Base-by-base conservation (phyloP, 192 early-diverging fungal species). In the Mortierella hygrophila region DNA sequence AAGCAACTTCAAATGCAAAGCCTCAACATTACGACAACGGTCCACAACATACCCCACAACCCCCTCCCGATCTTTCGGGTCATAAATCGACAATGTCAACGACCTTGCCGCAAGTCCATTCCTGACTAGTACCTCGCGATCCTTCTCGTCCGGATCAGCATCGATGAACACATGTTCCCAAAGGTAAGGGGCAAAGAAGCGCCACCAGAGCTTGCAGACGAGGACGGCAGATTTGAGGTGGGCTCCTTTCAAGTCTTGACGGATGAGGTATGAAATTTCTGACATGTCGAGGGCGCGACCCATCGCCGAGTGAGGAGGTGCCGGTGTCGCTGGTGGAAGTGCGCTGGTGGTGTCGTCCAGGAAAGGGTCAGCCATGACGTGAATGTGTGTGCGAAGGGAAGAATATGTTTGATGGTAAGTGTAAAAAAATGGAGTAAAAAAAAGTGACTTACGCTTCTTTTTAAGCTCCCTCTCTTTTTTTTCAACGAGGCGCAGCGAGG, bases 41-140 rank as follows among this genome's bases (percentile, higher is more conserved):
- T 82, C 75, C n/a, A 69, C 75, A 3, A 82, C 74, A 60, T 70
- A 82, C 2, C 23, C 52, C 16, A 72, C 57, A 1, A 72, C 49
- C 1, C 81, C 81, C 23, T 46, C 23, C 6, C 42, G 1, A n/a
- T 82, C 81, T 6, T 49, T 13, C 1, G 69, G 75, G 49, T 82
- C 74, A 35, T 82, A 82, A 41, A 82, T 44, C 9, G 81, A 82
- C 26, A 82, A 20, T 6, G 81, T 76, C 54, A 82, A 54, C 35
- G 65, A 65, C 32, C 70, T 40, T 0, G 70, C 81, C 7, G 81
- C 81, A 38, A 82, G 75, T n/a, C 81, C 81, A n/a, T 82, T 82
- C 35, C 81, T 68, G 44, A 82, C 71, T 3, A 82, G 29, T 20
- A 49, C 44, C 10, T 44, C 44, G 10, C 44, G 44, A 44, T 44